Evolutionary conservation across 2,329 filamentous ascomycete genomes (phyloP).

Genomic region (Elsinoe necatrix): DNA sequence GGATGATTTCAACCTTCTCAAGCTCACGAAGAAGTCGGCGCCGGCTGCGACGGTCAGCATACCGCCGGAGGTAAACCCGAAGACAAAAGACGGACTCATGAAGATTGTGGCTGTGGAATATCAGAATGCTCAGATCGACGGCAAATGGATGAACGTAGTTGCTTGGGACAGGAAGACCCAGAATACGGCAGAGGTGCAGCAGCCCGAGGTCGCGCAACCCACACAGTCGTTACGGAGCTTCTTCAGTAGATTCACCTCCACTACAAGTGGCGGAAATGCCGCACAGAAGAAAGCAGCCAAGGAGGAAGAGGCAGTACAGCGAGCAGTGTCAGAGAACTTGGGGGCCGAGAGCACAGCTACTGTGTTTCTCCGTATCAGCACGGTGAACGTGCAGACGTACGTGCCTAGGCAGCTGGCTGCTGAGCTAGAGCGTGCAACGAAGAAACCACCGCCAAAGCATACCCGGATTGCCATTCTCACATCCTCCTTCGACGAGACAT

Average conservation of each 20-base stretch:
- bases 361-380: conserved; percentile 83
- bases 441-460: conserved; percentile 85
- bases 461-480: conserved; percentile 83
- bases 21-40: conserved; percentile 75
- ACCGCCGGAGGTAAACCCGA: conserved; percentile 69
- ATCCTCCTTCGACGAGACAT: conserved; percentile 76
- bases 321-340: conserved; percentile 60
- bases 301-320: conserved; percentile 56
- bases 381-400: conserved; percentile 70
- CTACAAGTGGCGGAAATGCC: conserved; percentile 40
- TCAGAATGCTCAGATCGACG: conserved; percentile 86
- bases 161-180: conserved; percentile 62
- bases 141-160: conserved; percentile 76
- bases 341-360: conserved; percentile 62
- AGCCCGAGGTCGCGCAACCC: conserved; percentile 19
- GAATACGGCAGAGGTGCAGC: conserved; percentile 8
- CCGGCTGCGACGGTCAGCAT: conserved; percentile 64
- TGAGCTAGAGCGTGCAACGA: conserved; percentile 90
- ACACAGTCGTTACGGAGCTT: conserved; percentile 63
- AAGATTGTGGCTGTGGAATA: conserved; percentile 70
- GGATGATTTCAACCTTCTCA: conserved; percentile 74
- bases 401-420: conserved; percentile 64
- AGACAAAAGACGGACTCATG: conserved; percentile 83
- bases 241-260: conserved; percentile 64
- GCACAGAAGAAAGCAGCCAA: conserved; percentile 49